A percentile compares a stretch with the other conserved stretches of the same genome.
Conservation (phyloP, 2,329 filamentous ascomycete genomes). For the Phyllachora maydis region DNA sequence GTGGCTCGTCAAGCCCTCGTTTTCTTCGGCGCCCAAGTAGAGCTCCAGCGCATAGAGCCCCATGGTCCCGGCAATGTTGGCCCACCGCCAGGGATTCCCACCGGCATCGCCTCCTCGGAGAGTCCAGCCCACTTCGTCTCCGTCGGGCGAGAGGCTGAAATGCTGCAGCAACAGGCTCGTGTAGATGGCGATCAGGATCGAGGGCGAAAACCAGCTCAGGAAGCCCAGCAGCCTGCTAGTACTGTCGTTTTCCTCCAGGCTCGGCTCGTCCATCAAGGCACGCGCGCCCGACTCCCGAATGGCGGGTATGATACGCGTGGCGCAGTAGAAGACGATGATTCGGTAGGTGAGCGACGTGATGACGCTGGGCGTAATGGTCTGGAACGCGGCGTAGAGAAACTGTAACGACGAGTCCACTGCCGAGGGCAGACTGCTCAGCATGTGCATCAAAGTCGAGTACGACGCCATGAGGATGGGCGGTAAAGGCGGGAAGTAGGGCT, state of each 20-base stretch:
- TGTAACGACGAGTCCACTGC: conserved; percentile 69
- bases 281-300: conserved; percentile 71
- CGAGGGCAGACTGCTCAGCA: conserved; percentile 63
- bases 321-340: conserved; percentile 86
- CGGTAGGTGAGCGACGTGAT: conserved; percentile 90
- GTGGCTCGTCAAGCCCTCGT: conserved; percentile 51
- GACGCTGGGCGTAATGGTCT: conserved; percentile 87
- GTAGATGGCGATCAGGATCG: conserved; percentile 87
- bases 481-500: conserved; percentile 87
- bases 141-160: conserved; percentile 54
- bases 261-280: conserved; percentile 66
- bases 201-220: conserved; percentile 84
- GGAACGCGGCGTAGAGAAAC: conserved; percentile 77
- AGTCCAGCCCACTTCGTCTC: conserved; percentile 54
- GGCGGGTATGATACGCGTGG: conserved; percentile 86
- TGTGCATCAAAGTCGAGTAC: conserved; percentile 75
- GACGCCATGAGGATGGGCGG: conserved; percentile 97
- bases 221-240: conserved; percentile 65
- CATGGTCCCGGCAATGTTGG: conserved; percentile 82
- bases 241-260: conserved; percentile 66
- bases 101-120: conserved; percentile 64
- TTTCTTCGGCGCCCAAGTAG: conserved; percentile 67
- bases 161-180: conserved; percentile 91
- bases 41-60: conserved; percentile 76
- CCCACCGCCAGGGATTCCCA: conserved; percentile 81